phyloP scores from a whole-genome alignment of 192 early-diverging fungal species.

The Coemansia sp. region DNA sequence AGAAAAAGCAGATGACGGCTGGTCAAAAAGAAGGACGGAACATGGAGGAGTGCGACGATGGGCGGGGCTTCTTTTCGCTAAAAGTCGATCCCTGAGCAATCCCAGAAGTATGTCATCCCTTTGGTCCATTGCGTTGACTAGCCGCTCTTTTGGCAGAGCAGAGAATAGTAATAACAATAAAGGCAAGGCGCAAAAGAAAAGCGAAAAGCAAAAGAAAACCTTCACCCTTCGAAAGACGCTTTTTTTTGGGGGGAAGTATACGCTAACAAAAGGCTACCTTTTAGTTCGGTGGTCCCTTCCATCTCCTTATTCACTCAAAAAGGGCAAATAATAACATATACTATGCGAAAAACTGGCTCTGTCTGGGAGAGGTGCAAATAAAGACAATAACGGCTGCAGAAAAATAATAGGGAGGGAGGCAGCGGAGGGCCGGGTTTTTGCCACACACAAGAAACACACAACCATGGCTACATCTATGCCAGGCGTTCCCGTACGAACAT shows the following conservation, averaged over 20 bases:
- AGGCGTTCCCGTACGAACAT: background rate
- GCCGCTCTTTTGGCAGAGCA: background rate
- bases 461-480: background rate
- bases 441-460: background rate
- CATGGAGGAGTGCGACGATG: background rate
- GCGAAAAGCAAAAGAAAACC: background rate
- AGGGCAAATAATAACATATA: background rate
- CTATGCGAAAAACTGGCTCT: background rate
- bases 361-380: background rate
- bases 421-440: slow-evolving; percentile 5
- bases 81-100: slow-evolving; percentile 10
- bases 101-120: background rate
- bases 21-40: background rate
- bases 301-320: background rate
- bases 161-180: no score
- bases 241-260: background rate
- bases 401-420: slow-evolving; percentile 13
- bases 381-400: slow-evolving; percentile 10
- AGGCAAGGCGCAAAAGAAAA: background rate
- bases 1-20: background rate
- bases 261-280: background rate
- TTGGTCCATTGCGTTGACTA: background rate
- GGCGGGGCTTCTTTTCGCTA: background rate
- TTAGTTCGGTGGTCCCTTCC: background rate
- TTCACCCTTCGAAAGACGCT: background rate